Conservation (phyloP, 2,329 filamentous ascomycete species). For the Botrytis deweyae region DNA sequence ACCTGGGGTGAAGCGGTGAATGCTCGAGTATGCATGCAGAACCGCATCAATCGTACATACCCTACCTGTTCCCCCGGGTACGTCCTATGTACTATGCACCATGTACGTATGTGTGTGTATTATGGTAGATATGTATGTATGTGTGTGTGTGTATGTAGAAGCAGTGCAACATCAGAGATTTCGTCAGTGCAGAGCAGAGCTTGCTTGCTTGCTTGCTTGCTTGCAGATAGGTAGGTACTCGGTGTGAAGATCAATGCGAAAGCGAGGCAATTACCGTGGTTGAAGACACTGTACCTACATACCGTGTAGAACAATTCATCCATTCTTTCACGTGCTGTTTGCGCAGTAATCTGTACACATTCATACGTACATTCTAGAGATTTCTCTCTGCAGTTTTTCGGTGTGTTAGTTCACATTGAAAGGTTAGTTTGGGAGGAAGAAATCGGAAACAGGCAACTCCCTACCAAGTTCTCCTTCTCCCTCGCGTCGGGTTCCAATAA, state of each 20-base stretch:
- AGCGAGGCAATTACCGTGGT: background rate
- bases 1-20: background rate
- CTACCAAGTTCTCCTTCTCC: background rate
- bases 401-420: background rate
- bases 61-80: background rate
- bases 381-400: background rate
- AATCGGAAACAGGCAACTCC: background rate
- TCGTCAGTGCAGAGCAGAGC: background rate
- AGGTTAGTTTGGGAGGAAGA: background rate
- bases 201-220: background rate
- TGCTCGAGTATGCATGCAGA: background rate
- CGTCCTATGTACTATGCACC: background rate
- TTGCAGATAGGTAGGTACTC: background rate
- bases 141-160: background rate
- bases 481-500: background rate
- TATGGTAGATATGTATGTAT: background rate
- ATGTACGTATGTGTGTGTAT: background rate
- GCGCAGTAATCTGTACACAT: background rate
- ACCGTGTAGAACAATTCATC: background rate
- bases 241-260: background rate
- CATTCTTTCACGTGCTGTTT: background rate
- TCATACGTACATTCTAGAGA: background rate
- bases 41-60: background rate
- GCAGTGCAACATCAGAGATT: constrained; percentile 2
- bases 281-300: background rate